Base-by-base conservation (phyloP, 2,329 filamentous ascomycete species). In the Laburnicola sp. region DNA sequence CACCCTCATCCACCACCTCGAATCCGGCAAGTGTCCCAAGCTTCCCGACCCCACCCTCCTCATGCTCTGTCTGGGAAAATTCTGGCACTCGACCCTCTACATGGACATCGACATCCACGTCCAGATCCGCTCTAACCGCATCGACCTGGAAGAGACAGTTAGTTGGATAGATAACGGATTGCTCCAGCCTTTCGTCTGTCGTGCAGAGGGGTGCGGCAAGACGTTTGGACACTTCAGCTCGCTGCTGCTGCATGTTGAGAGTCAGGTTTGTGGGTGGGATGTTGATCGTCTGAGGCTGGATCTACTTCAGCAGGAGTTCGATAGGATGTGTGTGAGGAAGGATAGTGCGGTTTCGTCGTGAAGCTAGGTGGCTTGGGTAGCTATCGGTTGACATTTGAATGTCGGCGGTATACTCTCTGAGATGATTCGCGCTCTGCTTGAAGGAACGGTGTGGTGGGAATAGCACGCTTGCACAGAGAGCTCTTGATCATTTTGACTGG, bases 11-110 rank as follows among this genome's bases (percentile, higher is more conserved):
- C 59, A 63, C 37, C 69, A 72, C 42, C 59, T 71, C 57, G 83
- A 85, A 60, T 83, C 80, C 3, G 70, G 87, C 22, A 86, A 88
- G 65, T 88, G 91, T 65, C 82, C 82, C 16, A 79, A 86, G 27
- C 85, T 86, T 0, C 84, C 86, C 0, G 84, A 91, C 70, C 85
- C 60, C 1, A 32, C 52, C 2, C 51, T 52, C 16, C 54, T 71
- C 23, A 48, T 56, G 7, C 53, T 43, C 2, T 58, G 57, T 25
- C 63, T 72, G 1, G 68, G 69, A 6, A 62, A 56, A 27, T 70
- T 65, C 64, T 72, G 67, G 67, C 69, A 70, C 52, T 67, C 67
- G 0, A 39, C 64, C 1, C 55, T 69, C 0, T 72, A 63, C 55
- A 72, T 72, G 67, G 67, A 71, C 45, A 45, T 69, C n/a, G 65